Evolutionary conservation across 306 rosid genomes (phyloP), one percentile per base, ranked within the genome.

Genomic region (Trifolium dubium): DNA sequence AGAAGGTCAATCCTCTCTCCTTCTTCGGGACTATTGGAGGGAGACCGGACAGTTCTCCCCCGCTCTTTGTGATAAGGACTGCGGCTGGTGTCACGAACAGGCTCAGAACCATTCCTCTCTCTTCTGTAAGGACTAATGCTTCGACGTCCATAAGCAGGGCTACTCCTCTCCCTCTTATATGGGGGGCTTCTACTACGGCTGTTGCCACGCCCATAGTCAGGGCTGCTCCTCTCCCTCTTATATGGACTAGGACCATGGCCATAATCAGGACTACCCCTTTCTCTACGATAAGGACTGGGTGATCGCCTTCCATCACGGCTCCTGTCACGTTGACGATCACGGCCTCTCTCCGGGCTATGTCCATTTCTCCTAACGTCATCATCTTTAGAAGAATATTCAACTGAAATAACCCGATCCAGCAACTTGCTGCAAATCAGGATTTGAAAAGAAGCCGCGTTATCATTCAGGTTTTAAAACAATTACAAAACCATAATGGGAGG

Each of bases 191-290:
- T 79, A 65, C 95, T 83, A 46, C 79, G 85, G 69, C 83, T 84
- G 63, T 88, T 86, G n/a, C 89, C 97, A 71, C 83, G 89, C 6
- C 99, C 97, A 75, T 90, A 88, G 71, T 89, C 98, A 69, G 92
- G 96, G 82, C 97, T 89, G 35, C 89, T 75, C 80, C 90, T 86
- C 77, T 87, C 92, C 77, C 88, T 88, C 74, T 86, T 78, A 63
- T 82, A 84, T 14, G 97, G 88, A 76, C 91, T 87, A 60, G 91
- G 11, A 7, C 91, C 99, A 72, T 84, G 95, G 18, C 99, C 99
- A 83, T 95, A 92, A 85, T 95, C 98, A 73, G 99, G 99, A 82
- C 99, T 95, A 14, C 88, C 99, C 80, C 98, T 83, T 86, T 90
- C 99, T 77, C 93, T 81, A 70, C 74, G 84, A 79, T 85, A 88